Percentiles rank a stretch among this genome's conserved stretches.
Conservation (phyloP, 495 filamentous ascomycete genomes). For the Talaromyces thailandensis region DNA sequence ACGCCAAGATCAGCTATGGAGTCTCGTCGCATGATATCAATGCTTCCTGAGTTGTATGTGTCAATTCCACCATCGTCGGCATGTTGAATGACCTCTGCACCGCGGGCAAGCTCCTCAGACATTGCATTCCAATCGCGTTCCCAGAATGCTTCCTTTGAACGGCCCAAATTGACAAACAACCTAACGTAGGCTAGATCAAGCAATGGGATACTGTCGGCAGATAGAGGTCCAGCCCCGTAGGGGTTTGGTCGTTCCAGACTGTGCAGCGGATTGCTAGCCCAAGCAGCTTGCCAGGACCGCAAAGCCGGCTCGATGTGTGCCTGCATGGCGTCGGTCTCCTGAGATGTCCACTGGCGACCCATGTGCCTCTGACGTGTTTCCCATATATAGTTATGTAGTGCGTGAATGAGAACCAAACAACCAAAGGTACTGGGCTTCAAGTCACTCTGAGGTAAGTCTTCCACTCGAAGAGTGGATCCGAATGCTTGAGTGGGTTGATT, state of each 20-base stretch:
- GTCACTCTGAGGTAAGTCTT: constrained; percentile 48
- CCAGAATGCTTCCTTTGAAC: constrained; percentile 92
- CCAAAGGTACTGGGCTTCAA: constrained; percentile 89
- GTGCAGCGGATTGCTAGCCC: constrained; percentile 80
- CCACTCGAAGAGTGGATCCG: constrained; percentile 11
- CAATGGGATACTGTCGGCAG: constrained; percentile 90
- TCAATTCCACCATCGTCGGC: constrained; percentile 39
- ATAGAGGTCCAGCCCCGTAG: constrained; percentile 77
- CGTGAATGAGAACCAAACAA: constrained; percentile 88
- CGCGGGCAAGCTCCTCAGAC: constrained; percentile 80
- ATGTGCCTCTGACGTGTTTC: constrained; percentile 89
- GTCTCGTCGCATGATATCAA: constrained; percentile 17
- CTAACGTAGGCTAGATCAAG: constrained; percentile 90
- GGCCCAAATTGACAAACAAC: constrained; percentile 84
- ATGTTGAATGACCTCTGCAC: constrained; percentile 66
- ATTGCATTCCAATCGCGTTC: constrained; percentile 88
- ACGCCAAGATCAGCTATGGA: constrained; percentile 33
- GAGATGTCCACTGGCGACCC: constrained; percentile 80
- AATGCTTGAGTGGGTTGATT: constrained; percentile 38
- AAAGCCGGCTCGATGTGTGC: constrained; percentile 91
- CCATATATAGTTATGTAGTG: constrained; percentile 97
- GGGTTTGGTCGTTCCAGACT: constrained; percentile 85
- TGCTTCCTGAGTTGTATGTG: background rate
- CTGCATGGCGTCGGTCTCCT: constrained; percentile 94
- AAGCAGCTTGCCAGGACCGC: constrained; percentile 90